phyloP scores from a whole-genome alignment of 306 rosid species.

The Prosopis cineraria region DNA sequence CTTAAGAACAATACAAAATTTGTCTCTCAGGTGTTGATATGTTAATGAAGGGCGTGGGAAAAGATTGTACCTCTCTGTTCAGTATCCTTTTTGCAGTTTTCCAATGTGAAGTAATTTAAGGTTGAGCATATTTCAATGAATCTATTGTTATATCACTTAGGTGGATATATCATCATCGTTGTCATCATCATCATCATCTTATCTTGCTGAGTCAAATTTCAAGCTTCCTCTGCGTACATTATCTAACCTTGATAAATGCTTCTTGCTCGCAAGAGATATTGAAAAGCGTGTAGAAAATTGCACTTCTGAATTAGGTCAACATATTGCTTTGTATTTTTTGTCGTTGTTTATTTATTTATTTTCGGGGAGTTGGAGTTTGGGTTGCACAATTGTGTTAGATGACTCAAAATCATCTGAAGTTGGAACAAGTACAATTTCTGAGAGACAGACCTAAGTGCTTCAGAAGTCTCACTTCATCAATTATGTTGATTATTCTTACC shows the following conservation, averaged over 20 bases:
- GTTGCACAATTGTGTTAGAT: neutral
- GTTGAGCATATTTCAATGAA: slow-evolving; percentile 22
- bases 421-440: neutral
- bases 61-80: slow-evolving; percentile 91
- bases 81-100: slow-evolving; percentile 72
- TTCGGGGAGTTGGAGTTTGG: slow-evolving; percentile 24
- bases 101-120: slow-evolving; percentile 3
- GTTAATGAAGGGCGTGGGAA: slow-evolving; percentile 89
- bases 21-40: slow-evolving; percentile 79
- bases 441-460: neutral
- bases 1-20: slow-evolving; percentile 8
- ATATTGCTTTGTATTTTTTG: neutral
- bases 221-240: slow-evolving; percentile 4
- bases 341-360: too few relatives aligned
- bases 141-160: neutral
- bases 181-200: too few relatives aligned
- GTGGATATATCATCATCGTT: slow-evolving; percentile 8
- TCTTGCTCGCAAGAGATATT: slow-evolving; percentile 1
- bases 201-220: slow-evolving; percentile 5
- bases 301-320: neutral
- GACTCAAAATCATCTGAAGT: neutral
- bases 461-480: neutral
- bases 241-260: slow-evolving; percentile 18
- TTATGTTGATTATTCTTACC: neutral
- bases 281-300: neutral